Evolutionary conservation across 768 basidiomycete genomes (phyloP), one percentile per base, ranked within the genome.

Genomic region (Hirschioporus abietinus): DNA sequence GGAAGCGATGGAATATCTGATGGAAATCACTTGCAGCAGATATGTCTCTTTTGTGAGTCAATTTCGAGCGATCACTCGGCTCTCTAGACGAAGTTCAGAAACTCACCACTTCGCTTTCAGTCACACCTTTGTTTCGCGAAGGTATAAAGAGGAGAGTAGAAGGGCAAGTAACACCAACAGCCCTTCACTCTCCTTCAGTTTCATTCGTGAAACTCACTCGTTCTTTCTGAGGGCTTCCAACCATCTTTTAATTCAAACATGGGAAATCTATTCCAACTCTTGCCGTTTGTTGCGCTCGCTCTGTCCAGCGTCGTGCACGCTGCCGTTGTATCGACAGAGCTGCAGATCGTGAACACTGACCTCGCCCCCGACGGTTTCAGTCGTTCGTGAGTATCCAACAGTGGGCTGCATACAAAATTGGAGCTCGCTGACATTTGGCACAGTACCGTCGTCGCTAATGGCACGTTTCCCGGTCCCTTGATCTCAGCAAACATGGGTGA

Each of bases 401-500:
- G 15, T 6, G 7, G 23, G 10, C 42, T 52, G 12, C 20, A 3
- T 3, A 3, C 15, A 66, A 12, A 12, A n/a, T 65, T 61, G 30
- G 20, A 61, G 15, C 23, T 34, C 23, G 15, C 23, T 59, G 25
- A 52, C 52, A 7, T 30, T 9, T 23, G 27, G 74, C 61, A 74
- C 63, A 73, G 74, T 27, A 78, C 76, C 27, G 81, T 82, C 12
- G 72, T 82, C 23, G 76, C 79, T 27, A 82, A 81, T 65, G 81
- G 80, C 3, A 23, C 67, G 1, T 78, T 79, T 60, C 80, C 82
- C 42, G 83, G 80, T 0, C 70, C 79, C 0, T 71, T 79, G 24
- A 78, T 84, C 42, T 71, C 75, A 36, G 81, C 78, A n/a, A 76
- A 76, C 66, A 83, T 80, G 79, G 81, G 81, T 18, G 72, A 77